Evolutionary conservation across 345 rosid species (phyloP), one percentile per base, ranked within the genome.

Genomic region (Boechera retrofracta): DNA sequence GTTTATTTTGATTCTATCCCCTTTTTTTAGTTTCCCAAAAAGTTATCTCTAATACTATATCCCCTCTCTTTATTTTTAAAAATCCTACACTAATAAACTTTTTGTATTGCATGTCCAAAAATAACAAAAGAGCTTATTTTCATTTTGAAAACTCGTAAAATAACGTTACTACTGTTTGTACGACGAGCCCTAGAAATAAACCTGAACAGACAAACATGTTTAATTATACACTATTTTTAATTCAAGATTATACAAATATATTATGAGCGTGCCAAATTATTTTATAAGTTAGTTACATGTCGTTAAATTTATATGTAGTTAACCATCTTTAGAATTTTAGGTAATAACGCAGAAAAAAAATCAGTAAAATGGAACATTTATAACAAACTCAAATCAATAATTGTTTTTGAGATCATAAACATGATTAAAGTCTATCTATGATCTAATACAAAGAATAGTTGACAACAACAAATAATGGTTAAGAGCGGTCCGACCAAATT

Each of bases 21-120:
- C 51, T 24, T 73, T 71, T 78, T 78, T 78, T 78, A 72, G 74
- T 72, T 78, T 78, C 74, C 81, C 81, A 59, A 78, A 78, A 73
- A 67, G 51, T 72, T 78, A 78, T 78, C 69, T 78, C 74, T 78
- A 57, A 71, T 67, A 72, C 39, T 13, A 45, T 38, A 56, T 38
- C 67, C 5, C 24, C 10, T 59, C 45, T 5, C 32, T 49, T 28
- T 57, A 7, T 26, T 57, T 53, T 48, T 0, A 7, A 49, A 62
- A 28, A 45, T 2, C 10, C 1, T 36, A 39, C 26, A 28, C 35
- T 33, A 59, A 58, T 33, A 59, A 58, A 39, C 49, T 38, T 18
- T 76, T 61, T 61, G 61, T 47, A 47, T 47, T 47, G 24, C 21
- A n/a, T 47, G 21, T 47, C 52, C 52, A 47, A 26, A 28, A 54